phyloP scores from a whole-genome alignment of 108 stramenopile species.

The Cyclotella distinguenda region DNA sequence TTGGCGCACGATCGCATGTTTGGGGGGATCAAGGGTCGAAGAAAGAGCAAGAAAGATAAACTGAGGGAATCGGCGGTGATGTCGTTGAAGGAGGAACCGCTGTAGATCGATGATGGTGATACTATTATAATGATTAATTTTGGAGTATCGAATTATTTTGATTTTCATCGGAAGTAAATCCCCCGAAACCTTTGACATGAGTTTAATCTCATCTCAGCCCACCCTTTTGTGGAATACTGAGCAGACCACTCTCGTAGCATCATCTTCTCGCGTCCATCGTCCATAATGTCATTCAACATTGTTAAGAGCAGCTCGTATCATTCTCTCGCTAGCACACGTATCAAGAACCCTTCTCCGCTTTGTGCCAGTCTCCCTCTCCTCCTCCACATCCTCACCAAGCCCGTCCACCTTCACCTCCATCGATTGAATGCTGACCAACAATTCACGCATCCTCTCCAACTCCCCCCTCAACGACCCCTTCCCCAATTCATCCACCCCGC shows the following conservation, averaged over 20 bases:
- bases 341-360: constrained; percentile 23
- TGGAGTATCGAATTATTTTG: too few relatives aligned
- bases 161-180: too few relatives aligned
- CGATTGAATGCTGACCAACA: too few relatives aligned
- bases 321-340: constrained; percentile 6
- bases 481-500: constrained; percentile 60
- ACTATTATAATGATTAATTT: not conserved
- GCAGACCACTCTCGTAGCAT: not conserved
- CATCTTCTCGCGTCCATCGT: not conserved
- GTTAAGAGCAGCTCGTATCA: not conserved
- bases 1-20: constrained; percentile 76
- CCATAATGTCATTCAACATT: not conserved
- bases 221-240: too few relatives aligned
- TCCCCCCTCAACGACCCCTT: constrained; percentile 71
- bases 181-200: too few relatives aligned
- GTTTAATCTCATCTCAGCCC: too few relatives aligned
- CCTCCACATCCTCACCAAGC: not conserved
- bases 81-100: not conserved
- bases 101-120: not conserved
- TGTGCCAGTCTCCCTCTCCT: not conserved
- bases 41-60: constrained; percentile 81
- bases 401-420: constrained; percentile 39
- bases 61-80: constrained; percentile 58
- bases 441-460: constrained; percentile 66
- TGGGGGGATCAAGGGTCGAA: constrained; percentile 75